Conservation (phyloP, 352 stramenopile genomes). For the Phytophthora meadii region DNA sequence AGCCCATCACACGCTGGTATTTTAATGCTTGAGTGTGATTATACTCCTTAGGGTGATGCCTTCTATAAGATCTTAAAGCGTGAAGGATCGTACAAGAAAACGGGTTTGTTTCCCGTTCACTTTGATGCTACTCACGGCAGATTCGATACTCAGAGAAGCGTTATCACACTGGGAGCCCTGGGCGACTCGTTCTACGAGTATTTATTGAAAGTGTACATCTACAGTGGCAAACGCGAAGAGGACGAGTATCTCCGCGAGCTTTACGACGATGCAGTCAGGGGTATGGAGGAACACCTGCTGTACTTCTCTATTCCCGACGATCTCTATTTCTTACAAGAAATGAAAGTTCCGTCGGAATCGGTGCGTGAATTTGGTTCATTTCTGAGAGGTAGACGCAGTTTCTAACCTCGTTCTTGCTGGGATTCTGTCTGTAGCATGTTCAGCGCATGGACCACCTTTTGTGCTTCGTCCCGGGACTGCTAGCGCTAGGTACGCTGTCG, state of each 20-base stretch:
- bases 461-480: constrained; percentile 91
- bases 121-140: constrained; percentile 53
- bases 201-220: constrained; percentile 98
- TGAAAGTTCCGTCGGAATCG: constrained; percentile 59
- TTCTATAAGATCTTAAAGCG: constrained; percentile 80
- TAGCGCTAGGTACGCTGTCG: background rate
- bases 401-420: constrained; percentile 13
- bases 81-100: constrained; percentile 73
- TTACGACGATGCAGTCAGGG: constrained; percentile 95
- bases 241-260: constrained; percentile 81
- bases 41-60: constrained; percentile 57
- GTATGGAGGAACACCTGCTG: constrained; percentile 94
- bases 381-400: background rate
- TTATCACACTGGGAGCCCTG: constrained; percentile 89
- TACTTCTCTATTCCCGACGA: constrained; percentile 61
- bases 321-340: constrained; percentile 75
- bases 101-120: constrained; percentile 91
- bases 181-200: constrained; percentile 99
- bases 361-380: constrained; percentile 23
- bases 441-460: constrained; percentile 96
- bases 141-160: constrained; percentile 30
- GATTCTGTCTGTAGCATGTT: constrained; percentile 11
- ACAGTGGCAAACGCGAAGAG: constrained; percentile 85
- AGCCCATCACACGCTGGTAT: too few relatives aligned
- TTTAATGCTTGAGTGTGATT: too few relatives aligned